Base-by-base conservation (phyloP, 768 basidiomycete genomes). In the Butyriboletus loyo region DNA sequence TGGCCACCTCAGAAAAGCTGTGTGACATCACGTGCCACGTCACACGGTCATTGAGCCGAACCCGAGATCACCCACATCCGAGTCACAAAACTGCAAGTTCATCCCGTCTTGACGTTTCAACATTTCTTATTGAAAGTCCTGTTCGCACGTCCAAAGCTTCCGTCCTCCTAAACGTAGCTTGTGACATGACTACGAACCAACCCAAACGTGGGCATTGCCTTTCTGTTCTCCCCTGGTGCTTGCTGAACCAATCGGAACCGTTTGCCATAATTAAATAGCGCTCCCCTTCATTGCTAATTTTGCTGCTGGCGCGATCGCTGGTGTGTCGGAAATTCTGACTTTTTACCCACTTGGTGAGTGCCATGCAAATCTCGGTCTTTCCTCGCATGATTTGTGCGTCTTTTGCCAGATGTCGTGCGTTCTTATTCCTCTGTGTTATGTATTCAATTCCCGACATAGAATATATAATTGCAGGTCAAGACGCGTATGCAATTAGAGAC, bases 401-500 rank as follows among this genome's bases (percentile, higher is more conserved):
- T 10, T 46, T 24, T 46, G 11, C 34, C 46, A 88, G 92, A 96
- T 90, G 93, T 96, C 64, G 90, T 92, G 73, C 63, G 90, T 83
- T 25, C 42, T 45, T 21, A 28, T 43, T 19, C 15, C 24, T 39
- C 25, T 32, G 28, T 27, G 27, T 9, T 6, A 5, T 52, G 11
- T 13, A 7, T 44, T 50, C 28, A 25, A 43, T 39, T 38, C 47
- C 41, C 46, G 34, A 49, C 38, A 39, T 7, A 25, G 37, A 53
- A 46, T 57, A 22, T 37, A 51, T 54, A 17, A 52, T 57, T 39
- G 39, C 65, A 93, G 90, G 93, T 98, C 67, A 98, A 99, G 75
- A 99, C 97, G 21, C 90, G 97, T 25, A 95, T 98, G 85, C 97
- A 99, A 68, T 78, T 99, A n/a, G 88, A 90, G 67, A 89, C 86